These are phyloP conservation scores for Apiotrichum sp. DNA, from an alignment of 1,284 basidiomycete genomes.

Conservation along the genomic window DNA sequence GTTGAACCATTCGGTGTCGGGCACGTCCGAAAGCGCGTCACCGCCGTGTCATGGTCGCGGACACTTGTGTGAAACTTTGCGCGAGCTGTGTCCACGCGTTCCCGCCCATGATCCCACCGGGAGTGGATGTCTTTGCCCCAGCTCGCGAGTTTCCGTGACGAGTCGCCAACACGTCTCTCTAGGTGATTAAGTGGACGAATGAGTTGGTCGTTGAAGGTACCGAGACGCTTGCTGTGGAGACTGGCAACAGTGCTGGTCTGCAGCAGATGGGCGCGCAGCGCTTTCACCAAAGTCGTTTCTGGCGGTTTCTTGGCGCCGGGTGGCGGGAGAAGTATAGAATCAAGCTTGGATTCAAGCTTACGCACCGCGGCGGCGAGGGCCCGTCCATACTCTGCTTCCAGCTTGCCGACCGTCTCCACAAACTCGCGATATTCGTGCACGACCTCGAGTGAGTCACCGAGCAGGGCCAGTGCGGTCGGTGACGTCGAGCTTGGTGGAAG, in stretches of 20 bases:
- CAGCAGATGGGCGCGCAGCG: slow-evolving; percentile 14
- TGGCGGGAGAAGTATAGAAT: neutral
- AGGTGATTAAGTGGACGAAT: slow-evolving; percentile 13
- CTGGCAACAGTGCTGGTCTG: slow-evolving; percentile 11
- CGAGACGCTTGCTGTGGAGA: slow-evolving; percentile 14
- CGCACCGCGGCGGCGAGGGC: slow-evolving; percentile 12
- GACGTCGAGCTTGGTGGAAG: slow-evolving; percentile 9
- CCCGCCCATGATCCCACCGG: slow-evolving; percentile 16
- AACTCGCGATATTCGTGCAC: slow-evolving; percentile 21
- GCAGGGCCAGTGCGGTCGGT: slow-evolving; percentile 3
- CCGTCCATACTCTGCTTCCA: slow-evolving; percentile 19
- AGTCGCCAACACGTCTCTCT: slow-evolving; percentile 14
- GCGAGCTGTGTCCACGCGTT: slow-evolving; percentile 16
- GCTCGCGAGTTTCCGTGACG: slow-evolving; percentile 4
- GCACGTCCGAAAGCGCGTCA: slow-evolving; percentile 7
- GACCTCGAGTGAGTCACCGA: slow-evolving; percentile 17
- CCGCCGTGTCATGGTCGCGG: slow-evolving; percentile 8
- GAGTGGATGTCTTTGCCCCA: slow-evolving; percentile 19
- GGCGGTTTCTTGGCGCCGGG: slow-evolving; percentile 14
- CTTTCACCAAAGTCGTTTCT: slow-evolving; percentile 6
- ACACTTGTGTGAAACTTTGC: slow-evolving; percentile 14
- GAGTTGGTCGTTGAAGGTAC: slow-evolving; percentile 13
- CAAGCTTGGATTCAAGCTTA: slow-evolving; percentile 17
- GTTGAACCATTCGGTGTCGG: slow-evolving; percentile 3
- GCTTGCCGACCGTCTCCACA: slow-evolving; percentile 15